A percentile compares a stretch with the other conserved stretches of the same genome.
Evolutionary conservation across 805 yeast species (phyloP).

Genomic region (Nematodospora valgi): DNA sequence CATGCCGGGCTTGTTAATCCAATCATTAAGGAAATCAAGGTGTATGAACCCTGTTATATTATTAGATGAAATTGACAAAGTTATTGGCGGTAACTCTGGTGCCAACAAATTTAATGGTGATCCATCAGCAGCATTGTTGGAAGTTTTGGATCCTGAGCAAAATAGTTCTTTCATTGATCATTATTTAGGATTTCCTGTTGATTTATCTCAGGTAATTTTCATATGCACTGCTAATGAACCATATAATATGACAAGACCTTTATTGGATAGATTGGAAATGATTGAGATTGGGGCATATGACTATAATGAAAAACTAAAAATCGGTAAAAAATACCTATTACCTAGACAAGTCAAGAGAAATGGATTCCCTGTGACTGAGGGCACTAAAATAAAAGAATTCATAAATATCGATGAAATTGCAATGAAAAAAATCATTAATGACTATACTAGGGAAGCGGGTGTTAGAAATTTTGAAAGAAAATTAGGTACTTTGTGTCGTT

Average conservation of each 20-base stretch:
- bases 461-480: conserved; percentile 76
- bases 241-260: conserved; percentile 67
- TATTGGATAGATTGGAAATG: conserved; percentile 80
- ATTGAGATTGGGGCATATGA: conserved; percentile 79
- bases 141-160: conserved; percentile 89
- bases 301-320: conserved; percentile 68
- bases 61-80: conserved; percentile 83
- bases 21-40: conserved; percentile 70
- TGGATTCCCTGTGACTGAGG: conserved; percentile 45
- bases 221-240: conserved; percentile 85
- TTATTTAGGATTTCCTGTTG: conserved; percentile 81
- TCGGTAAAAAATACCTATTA: conserved; percentile 63
- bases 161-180: conserved; percentile 75
- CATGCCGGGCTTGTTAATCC: conserved; percentile 81
- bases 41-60: conserved; percentile 80
- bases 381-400: conserved; percentile 20
- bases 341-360: conserved; percentile 73
- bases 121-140: conserved; percentile 85
- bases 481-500: conserved; percentile 74
- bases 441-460: conserved; percentile 83
- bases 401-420: conserved; percentile 51
- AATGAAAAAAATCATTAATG: conserved; percentile 57
- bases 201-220: conserved; percentile 74
- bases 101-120: conserved; percentile 63
- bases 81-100: conserved; percentile 50